These are phyloP conservation scores for Begonia peltatifolia DNA, from an alignment of 306 rosid genomes.

Conservation along the genomic window DNA sequence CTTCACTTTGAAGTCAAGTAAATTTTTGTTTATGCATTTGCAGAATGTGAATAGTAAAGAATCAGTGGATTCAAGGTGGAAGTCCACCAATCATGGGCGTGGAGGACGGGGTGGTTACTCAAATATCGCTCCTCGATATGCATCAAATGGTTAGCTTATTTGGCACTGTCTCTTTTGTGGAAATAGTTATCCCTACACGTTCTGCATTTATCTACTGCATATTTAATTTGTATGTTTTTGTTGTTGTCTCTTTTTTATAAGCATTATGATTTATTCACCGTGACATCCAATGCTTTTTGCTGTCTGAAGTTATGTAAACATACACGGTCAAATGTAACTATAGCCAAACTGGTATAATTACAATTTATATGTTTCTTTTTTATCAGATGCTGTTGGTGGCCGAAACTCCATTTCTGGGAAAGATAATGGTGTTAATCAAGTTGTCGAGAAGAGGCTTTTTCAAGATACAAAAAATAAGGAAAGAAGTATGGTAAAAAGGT, in stretches of 20 bases:
- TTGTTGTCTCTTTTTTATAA: too few species aligned
- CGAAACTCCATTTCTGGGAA: slow-evolving; percentile 48
- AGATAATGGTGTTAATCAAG: slow-evolving; percentile 53
- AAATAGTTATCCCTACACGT: too few species aligned
- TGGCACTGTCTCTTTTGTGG: too few species aligned
- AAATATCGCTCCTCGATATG: slow-evolving; percentile 41
- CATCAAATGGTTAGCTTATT: slow-evolving; percentile 44
- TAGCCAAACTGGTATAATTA: slow-evolving; percentile 1
- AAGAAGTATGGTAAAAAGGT: slow-evolving; percentile 47
- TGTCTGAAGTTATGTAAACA: too few species aligned
- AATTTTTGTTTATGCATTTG: slow-evolving; percentile 14
- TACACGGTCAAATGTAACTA: not conserved
- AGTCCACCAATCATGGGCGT: slow-evolving; percentile 56
- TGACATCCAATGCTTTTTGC: too few species aligned
- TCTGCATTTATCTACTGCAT: too few species aligned
- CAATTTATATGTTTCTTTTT: slow-evolving; percentile 12
- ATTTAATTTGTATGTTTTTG: too few species aligned
- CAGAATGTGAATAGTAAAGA: slow-evolving; percentile 72
- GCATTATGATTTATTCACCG: too few species aligned
- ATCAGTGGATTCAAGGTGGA: slow-evolving; percentile 62
- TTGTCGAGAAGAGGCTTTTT: slow-evolving; percentile 41
- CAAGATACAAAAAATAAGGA: slow-evolving; percentile 49
- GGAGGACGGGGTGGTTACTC: slow-evolving; percentile 70
- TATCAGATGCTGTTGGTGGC: slow-evolving; percentile 57
- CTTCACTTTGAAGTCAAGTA: not conserved